These are phyloP conservation scores for Fusarium veterinarium DNA, from an alignment of 2,329 filamentous ascomycete species.

Conservation along the genomic window DNA sequence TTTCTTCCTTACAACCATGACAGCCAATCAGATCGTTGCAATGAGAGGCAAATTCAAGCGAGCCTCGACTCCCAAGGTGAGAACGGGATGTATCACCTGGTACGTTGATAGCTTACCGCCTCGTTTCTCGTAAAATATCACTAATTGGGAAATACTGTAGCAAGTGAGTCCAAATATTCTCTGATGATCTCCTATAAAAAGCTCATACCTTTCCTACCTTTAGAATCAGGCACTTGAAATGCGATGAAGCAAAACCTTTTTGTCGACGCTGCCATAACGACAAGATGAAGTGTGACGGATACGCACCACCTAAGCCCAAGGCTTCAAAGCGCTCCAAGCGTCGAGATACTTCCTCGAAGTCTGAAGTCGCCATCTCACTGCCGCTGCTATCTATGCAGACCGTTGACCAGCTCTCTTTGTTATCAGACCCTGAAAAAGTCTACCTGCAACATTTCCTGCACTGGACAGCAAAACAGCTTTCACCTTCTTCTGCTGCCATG, in stretches of 20 bases:
- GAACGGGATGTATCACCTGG: slow-evolving; percentile 18
- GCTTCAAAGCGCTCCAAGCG: neutral
- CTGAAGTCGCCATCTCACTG: accelerated
- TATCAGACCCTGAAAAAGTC: neutral
- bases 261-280: slow-evolving; percentile 19
- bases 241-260: slow-evolving; percentile 8
- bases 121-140: neutral
- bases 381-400: neutral
- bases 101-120: neutral
- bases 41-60: slow-evolving; percentile 7
- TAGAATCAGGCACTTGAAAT: slow-evolving; percentile 12
- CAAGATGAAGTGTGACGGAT: slow-evolving; percentile 18
- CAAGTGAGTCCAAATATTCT: neutral
- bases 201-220: neutral
- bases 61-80: slow-evolving; percentile 7
- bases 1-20: neutral
- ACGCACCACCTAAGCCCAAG: slow-evolving; percentile 5
- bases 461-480: slow-evolving; percentile 4
- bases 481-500: neutral
- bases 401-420: neutral
- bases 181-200: neutral
- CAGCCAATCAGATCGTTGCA: neutral
- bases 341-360: neutral
- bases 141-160: neutral
- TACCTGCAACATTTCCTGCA: slow-evolving; percentile 8